Conservation (phyloP, 805 yeast species). For the Yueomyces sinensis region DNA sequence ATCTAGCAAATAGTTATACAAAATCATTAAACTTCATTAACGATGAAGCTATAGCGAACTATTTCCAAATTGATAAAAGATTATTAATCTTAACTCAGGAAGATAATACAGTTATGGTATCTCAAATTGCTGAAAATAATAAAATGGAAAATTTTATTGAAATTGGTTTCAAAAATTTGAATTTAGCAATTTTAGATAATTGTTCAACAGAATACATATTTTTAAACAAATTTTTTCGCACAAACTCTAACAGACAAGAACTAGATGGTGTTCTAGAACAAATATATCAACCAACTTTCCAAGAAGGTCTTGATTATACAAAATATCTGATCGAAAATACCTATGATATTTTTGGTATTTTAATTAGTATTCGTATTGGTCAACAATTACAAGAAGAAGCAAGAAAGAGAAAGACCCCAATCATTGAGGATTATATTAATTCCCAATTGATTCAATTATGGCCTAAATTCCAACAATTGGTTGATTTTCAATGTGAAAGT, state of each 20-base stretch:
- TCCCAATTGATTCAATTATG: conserved; percentile 56
- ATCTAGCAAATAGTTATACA: conserved; percentile 12
- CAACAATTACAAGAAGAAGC: conserved; percentile 53
- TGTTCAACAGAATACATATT: conserved; percentile 66
- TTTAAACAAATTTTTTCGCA: conserved; percentile 53
- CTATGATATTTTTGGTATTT: conserved; percentile 66
- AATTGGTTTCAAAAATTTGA: conserved; percentile 57
- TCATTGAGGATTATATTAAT: conserved; percentile 52
- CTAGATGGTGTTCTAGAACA: conserved; percentile 33
- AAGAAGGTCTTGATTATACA: conserved; percentile 36
- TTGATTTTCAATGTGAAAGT: conserved; percentile 67
- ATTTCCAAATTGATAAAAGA: conserved; percentile 45
- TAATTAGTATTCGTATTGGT: conserved; percentile 59
- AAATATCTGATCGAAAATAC: conserved; percentile 27
- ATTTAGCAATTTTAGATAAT: conserved; percentile 63
- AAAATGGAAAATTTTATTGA: conserved; percentile 58
- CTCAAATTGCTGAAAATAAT: conserved; percentile 74
- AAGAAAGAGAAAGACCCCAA: conserved; percentile 59
- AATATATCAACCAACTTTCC: conserved; percentile 42
- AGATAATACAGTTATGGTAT: conserved; percentile 56
- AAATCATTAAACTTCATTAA: conserved; percentile 5
- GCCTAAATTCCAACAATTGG: conserved; percentile 71
- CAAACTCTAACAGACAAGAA: conserved; percentile 29
- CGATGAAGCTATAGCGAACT: conserved; percentile 33
- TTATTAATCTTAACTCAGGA: conserved; percentile 40